Base-by-base conservation (phyloP, 306 rosid species). In the Neltuma alba region DNA sequence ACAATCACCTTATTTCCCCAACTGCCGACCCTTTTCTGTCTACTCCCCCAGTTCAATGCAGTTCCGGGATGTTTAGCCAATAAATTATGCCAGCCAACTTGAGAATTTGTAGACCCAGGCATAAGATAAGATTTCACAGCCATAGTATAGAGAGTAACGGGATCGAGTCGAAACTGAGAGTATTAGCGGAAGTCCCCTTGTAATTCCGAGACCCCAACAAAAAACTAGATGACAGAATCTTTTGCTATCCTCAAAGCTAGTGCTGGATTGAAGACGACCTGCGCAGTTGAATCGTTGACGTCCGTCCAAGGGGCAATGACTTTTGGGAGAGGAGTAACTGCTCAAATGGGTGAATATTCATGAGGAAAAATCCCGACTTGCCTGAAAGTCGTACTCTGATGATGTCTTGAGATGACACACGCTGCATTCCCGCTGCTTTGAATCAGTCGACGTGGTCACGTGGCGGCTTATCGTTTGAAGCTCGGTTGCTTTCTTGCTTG, bases 71-170 rank as follows among this genome's bases (percentile, higher is more conserved):
- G 75, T 52, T 30, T 61, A 57, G 41, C 40, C n/a, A 80, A 60
- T 13, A 83, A 70, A 61, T 30, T 31, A 44, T 60, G 77, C 78
- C 63, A 48, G n/a, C 75, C 33, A 80, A 79, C 79, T 27, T 74
- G 84, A 69, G 85, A 75, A 74, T 28, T 73, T 77, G 77, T 3
- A 21, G 76, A 28, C 6, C 84, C 87, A 9, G 76, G 54, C 47
- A 66, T 63, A 36, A 42, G 72, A 71, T 66, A 60, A 40, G 83
- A 74, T 48, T 79, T 48, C 78, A 70, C 63, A 42, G 76, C 81
- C 87, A 87, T 85, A 50, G 73, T 86, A 87, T 85, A 50, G 73
- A 28, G 44, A 68, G 40, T 16, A 27, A 44, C 10, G 5, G 21
- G 38, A 30, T 31, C 16, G 40, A 62, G 23, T 34, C 38, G 64